A percentile compares a stretch with the other conserved stretches of the same genome.
Evolutionary conservation across 2,329 filamentous ascomycete species (phyloP).

Genomic region (Magnaporthiopsis rhizophila): DNA sequence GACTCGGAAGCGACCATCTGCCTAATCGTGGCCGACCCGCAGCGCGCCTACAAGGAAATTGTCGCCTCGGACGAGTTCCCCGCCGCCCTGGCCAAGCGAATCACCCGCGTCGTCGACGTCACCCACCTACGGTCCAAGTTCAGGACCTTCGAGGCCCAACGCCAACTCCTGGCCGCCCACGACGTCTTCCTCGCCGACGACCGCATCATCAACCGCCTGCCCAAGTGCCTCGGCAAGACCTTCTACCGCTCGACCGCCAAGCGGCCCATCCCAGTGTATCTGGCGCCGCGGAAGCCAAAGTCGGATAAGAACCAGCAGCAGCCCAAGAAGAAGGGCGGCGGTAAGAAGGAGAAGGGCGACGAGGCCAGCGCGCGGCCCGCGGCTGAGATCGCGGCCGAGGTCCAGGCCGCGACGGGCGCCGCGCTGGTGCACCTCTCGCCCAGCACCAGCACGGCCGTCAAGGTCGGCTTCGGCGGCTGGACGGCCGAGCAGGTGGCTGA

Average conservation of each 20-base stretch:
- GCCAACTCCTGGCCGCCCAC: conserved; percentile 77
- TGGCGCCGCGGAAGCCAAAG: conserved; percentile 40
- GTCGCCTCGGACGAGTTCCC: conserved; percentile 68
- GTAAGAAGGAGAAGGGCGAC: conserved; percentile 19
- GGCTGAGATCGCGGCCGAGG: conserved; percentile 66
- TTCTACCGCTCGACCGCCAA: conserved; percentile 83
- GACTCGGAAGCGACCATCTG: conserved; percentile 65
- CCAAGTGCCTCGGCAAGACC: conserved; percentile 75
- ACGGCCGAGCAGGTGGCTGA: conserved; percentile 66
- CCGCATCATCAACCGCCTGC: conserved; percentile 66
- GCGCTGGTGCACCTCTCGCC: conserved; percentile 75
- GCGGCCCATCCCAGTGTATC: conserved; percentile 74
- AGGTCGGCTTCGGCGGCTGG: conserved; percentile 70
- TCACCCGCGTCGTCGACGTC: conserved; percentile 72
- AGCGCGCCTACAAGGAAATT: conserved; percentile 85
- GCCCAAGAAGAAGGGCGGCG: conserved; percentile 22
- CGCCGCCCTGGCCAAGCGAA: conserved; percentile 53
- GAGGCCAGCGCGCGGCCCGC: conserved; percentile 43
- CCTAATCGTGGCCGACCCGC: conserved; percentile 66
- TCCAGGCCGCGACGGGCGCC: conserved; percentile 67
- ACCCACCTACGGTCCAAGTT: conserved; percentile 76
- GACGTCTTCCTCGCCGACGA: conserved; percentile 94
- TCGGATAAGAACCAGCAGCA: conserved; percentile 45
- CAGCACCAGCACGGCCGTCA: conserved; percentile 71
- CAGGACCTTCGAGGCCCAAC: conserved; percentile 77